A percentile compares a stretch with the other conserved stretches of the same genome.
Conservation (phyloP, 805 yeast species). For the Diddensiella santjacobensis region DNA sequence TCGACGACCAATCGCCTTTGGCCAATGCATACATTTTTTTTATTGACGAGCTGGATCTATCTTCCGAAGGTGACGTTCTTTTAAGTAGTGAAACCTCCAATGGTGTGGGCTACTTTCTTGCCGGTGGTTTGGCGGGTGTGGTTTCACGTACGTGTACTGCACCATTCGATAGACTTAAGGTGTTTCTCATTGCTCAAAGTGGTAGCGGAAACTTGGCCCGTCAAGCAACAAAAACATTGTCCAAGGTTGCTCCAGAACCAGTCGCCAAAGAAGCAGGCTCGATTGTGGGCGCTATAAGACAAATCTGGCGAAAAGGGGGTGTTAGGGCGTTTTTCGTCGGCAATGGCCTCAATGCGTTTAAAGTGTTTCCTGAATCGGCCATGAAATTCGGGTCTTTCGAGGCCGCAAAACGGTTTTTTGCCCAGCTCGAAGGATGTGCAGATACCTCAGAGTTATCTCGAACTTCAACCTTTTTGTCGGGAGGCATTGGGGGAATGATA, state of each 20-base stretch:
- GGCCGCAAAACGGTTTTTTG: constrained; percentile 69
- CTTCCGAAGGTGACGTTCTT: constrained; percentile 91
- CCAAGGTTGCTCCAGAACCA: constrained; percentile 52
- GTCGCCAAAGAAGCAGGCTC: constrained; percentile 48
- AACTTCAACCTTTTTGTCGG: constrained; percentile 80
- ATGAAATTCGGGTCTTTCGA: constrained; percentile 97
- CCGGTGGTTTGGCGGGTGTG: constrained; percentile 95
- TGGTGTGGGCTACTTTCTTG: constrained; percentile 86
- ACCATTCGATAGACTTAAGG: constrained; percentile 93
- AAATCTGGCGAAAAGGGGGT: constrained; percentile 87
- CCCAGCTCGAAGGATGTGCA: constrained; percentile 68
- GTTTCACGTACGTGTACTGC: constrained; percentile 95
- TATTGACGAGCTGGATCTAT: constrained; percentile 73
- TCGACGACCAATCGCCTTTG: constrained; percentile 44
- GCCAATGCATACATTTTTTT: constrained; percentile 77
- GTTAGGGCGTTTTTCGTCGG: constrained; percentile 86
- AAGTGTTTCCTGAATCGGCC: constrained; percentile 95
- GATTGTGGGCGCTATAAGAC: constrained; percentile 70
- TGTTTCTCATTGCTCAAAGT: constrained; percentile 87
- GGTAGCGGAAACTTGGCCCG: constrained; percentile 17
- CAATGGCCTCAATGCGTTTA: constrained; percentile 86
- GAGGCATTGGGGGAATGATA: constrained; percentile 94
- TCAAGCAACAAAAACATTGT: constrained; percentile 29
- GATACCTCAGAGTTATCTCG: constrained; percentile 70
- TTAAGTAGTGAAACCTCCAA: constrained; percentile 71